Evolutionary conservation across 2,329 filamentous ascomycete species (phyloP), one percentile per base, ranked within the genome.

Genomic region (Elsinoe fawcettii): DNA sequence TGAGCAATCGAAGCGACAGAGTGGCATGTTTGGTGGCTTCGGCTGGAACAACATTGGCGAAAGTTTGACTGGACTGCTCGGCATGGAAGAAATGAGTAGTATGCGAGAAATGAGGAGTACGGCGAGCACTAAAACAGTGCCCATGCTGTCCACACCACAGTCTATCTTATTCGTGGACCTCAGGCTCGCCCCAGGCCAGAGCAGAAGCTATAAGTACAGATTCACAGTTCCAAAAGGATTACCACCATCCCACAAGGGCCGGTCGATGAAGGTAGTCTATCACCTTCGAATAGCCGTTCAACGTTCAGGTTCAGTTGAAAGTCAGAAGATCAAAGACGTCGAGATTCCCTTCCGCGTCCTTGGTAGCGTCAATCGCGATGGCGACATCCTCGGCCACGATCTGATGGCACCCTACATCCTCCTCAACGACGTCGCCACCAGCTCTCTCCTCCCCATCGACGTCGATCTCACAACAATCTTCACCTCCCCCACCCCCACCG

Each of bases 151-250:
- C 14, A 97, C 92, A 4, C 91, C 92, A 1, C 93, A 97, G 72
- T 96, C 90, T 1, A 89, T 99, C 60, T 75, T 99, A 11, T 99
- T 99, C 70, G 93, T 99, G 55, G 91, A 99, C 70, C 76, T 99
- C 57, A 84, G 87, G 64, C 80, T 99, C 20, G 85, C 81, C 5
- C 91, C 93, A 0, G 93, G 92, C 1, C 90, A 99, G 72, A 95
- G 90, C 70, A 86, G 83, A 64, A 87, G 85, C 49, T 99, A 87
- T 66, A 88, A 87, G 51, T 99, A 96, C 70, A 81, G 83, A 1
- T 96, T 96, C 69, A 86, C 81, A 44, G 74, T 99, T 56, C 93
- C 93, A 0, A 85, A 84, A 66, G 92, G 92, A 0, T 74, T 99
- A n/a, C 93, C 93, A 20, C 92, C 93, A 5, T 90, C 84, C 12